Evolutionary conservation across 1,139 yeast genomes (phyloP), one percentile per base, ranked within the genome.

Genomic region (Zygosaccharomyces sapae): DNA sequence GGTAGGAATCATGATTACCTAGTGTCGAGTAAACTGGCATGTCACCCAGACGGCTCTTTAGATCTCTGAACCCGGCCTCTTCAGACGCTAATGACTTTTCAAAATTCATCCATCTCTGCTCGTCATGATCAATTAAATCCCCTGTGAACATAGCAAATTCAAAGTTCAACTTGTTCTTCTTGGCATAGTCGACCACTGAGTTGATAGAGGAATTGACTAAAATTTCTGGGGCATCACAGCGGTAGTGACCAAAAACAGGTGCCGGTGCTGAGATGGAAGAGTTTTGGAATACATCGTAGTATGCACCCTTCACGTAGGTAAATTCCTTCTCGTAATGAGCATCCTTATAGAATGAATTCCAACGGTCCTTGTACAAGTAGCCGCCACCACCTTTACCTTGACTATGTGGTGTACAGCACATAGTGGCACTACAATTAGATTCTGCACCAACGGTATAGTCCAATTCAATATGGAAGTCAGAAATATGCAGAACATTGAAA

Each of bases 1-100:
- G 89, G 71, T 76, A 83, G 16, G 83, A 77, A 58, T 83, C 89
- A 62, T 83, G 89, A 63, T 83, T 83, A 13, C 90, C 89, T 56
- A 83, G 68, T 29, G 78, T 79, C 8, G 87, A 75, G 58, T 70
- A 81, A n/a, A 83, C 77, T 2, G 87, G 83, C 13, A 79, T 65
- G 46, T 76, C 70, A 9, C 73, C 70, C 53, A 83, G 72, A 60
- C 70, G 75, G 44, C 72, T 67, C 60, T 82, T 83, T 70, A 83
- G 70, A 49, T 80, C 75, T 50, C 73, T 65, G 63, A 80, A 73
- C 1, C 79, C 65, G 34, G 67, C 65, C 43, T 72, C 70, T 63
- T 83, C 88, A 13, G 81, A 81, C 45, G 69, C 67, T 49, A 77
- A 66, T 31, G 83, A 77, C 53, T 71, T 70, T 38, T 76, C 73